Evolutionary conservation across 768 basidiomycete genomes (phyloP), one percentile per base, ranked within the genome.

Genomic region (Rhodosporidiobolus odoratus): DNA sequence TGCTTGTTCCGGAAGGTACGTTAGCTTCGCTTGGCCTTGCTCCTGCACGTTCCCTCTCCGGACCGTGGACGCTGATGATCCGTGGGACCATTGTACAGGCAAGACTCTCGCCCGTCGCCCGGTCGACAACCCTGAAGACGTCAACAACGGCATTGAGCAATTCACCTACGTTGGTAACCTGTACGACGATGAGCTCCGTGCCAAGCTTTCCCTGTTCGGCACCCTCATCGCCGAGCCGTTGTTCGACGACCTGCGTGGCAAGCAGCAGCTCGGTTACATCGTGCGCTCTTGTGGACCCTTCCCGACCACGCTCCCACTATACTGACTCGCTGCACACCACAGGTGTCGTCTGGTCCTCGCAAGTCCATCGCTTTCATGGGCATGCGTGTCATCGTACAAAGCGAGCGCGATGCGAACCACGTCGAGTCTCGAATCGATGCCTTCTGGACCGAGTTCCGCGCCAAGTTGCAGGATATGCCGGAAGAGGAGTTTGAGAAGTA

Each of bases 221-320:
- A 91, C 94, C 75, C 89, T 98, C 66, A 83, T 94, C 45, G 82
- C 84, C n/a, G 96, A 99, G 76, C 95, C 94, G 2, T 85, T 89
- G 16, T 99, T 98, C 81, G 88, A 95, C 78, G 82, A 87, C 32
- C 84, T 99, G 38, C 88, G 96, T 37, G 97, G 94, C 6, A 88
- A 91, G 78, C 92, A 98, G 78, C 96, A 99, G 79, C 84, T 99
- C 2, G 96, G 96, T 9, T 99, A 99, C 79, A 84, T 96, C 52
- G 94, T 96, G 43, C 85, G 83, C 2, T 38, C 3, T 30, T 40
- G 37, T 21, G 17, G 37, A 21, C 47, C 35, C 57, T 53, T 50
- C 23, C 23, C 15, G n/a, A 35, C 27, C 12, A 21, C 34, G 8
- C 25, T 5, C 5, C 16, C 23, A 7, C 30, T 2, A 41, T 0